Conservation (phyloP, 345 rosid species). For the Turnera subulata region DNA sequence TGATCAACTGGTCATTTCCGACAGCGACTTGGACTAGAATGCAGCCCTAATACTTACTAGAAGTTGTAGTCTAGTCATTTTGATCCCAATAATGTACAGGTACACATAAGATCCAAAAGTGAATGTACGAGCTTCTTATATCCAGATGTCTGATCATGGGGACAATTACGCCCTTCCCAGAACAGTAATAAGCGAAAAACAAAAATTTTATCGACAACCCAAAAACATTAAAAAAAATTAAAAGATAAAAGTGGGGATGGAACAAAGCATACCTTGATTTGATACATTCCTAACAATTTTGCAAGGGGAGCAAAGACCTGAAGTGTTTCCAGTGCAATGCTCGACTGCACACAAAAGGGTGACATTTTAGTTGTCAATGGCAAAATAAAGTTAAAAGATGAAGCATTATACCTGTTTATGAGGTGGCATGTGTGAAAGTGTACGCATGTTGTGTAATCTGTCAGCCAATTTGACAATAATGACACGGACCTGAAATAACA, state of each 20-base stretch:
- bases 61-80: not conserved
- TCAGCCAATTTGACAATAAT: conserved; percentile 98
- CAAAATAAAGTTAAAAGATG: conserved; percentile 3
- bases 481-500: conserved; percentile 77
- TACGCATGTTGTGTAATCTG: conserved; percentile 98
- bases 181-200: too few species aligned
- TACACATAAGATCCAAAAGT: not conserved
- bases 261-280: conserved; percentile 67
- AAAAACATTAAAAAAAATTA: conserved; percentile 7
- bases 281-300: conserved; percentile 94
- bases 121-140: too few species aligned
- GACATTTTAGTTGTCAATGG: conserved; percentile 11
- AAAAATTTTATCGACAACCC: not conserved
- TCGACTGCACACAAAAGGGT: conserved; percentile 55
- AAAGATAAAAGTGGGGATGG: not conserved
- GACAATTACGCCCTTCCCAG: too few species aligned
- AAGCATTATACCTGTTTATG: conserved; percentile 79
- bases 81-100: not conserved
- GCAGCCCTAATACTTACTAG: not conserved
- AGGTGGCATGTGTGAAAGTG: conserved; percentile 88
- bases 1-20: not conserved
- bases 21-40: not conserved
- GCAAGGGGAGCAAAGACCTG: conserved; percentile 98
- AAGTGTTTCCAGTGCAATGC: conserved; percentile 94
- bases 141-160: too few species aligned